These are phyloP conservation scores for Lachancea mirantina DNA, from an alignment of 805 yeast species.

Conservation along the genomic window DNA sequence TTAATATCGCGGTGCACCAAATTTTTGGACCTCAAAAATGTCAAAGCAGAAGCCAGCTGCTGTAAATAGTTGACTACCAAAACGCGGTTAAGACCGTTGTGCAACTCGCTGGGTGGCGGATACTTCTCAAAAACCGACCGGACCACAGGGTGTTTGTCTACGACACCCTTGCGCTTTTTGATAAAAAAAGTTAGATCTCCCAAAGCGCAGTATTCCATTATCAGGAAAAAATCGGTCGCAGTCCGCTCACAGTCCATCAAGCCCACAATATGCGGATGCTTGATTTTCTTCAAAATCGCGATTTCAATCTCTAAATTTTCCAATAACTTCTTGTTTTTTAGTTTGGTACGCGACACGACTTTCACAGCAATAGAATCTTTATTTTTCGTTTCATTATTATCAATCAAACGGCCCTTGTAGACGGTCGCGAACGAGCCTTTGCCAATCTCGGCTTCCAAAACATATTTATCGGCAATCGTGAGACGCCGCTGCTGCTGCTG, in stretches of 20 bases:
- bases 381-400: slow-evolving; percentile 25
- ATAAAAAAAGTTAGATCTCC: slow-evolving; percentile 91
- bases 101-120: slow-evolving; percentile 67
- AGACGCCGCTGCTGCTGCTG: slow-evolving; percentile 10
- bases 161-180: slow-evolving; percentile 63
- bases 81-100: slow-evolving; percentile 72
- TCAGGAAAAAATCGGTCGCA: slow-evolving; percentile 68
- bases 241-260: slow-evolving; percentile 79
- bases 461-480: slow-evolving; percentile 22
- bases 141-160: slow-evolving; percentile 69
- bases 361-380: slow-evolving; percentile 76
- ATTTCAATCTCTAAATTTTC: slow-evolving; percentile 93
- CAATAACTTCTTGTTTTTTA: slow-evolving; percentile 76
- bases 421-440: slow-evolving; percentile 95
- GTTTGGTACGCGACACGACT: slow-evolving; percentile 73
- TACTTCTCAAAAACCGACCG: slow-evolving; percentile 69
- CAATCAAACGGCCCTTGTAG: slow-evolving; percentile 65
- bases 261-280: slow-evolving; percentile 89
- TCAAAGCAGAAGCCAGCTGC: slow-evolving; percentile 78
- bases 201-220: slow-evolving; percentile 94
- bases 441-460: slow-evolving; percentile 61
- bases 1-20: slow-evolving; percentile 89
- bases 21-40: slow-evolving; percentile 73
- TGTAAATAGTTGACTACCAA: slow-evolving; percentile 78
- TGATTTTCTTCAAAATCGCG: slow-evolving; percentile 75